Evolutionary conservation across 345 rosid species (phyloP).

Genomic region (Atalantia buxifolia): DNA sequence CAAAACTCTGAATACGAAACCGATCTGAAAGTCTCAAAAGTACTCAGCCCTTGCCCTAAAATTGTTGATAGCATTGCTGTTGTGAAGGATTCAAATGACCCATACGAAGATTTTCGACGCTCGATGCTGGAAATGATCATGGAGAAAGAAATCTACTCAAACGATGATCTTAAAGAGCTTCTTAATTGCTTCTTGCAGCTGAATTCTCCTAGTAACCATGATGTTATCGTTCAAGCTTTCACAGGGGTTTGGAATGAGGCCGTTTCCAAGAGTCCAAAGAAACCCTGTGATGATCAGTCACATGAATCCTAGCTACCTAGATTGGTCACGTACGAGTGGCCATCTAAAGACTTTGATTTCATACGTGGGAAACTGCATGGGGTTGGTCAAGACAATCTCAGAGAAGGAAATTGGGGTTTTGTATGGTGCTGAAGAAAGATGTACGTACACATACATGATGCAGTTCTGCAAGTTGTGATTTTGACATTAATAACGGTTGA

Average conservation of each 20-base stretch:
- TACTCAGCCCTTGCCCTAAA: slow-evolving; percentile 24
- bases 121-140: slow-evolving; percentile 58
- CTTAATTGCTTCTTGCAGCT: slow-evolving; percentile 49
- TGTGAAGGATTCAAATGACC: slow-evolving; percentile 49
- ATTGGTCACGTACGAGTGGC: neutral
- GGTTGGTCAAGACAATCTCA: neutral
- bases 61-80: slow-evolving; percentile 42
- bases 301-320: slow-evolving; percentile 5
- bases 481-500: neutral
- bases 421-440: neutral
- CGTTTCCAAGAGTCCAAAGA: slow-evolving; percentile 3
- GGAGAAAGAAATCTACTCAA: slow-evolving; percentile 43
- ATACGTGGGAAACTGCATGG: neutral
- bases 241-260: slow-evolving; percentile 38
- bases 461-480: neutral
- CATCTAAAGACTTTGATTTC: neutral
- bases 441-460: neutral
- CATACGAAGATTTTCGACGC: slow-evolving; percentile 43
- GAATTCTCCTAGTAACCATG: slow-evolving; percentile 43
- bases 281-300: slow-evolving; percentile 1
- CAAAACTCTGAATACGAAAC: slow-evolving; percentile 20
- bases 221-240: slow-evolving; percentile 44
- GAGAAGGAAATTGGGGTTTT: neutral
- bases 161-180: slow-evolving; percentile 45
- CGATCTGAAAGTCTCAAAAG: slow-evolving; percentile 3